Percentiles rank a stretch among this genome's conserved stretches.
phyloP scores from a whole-genome alignment of 768 basidiomycete species.

The Fomitopsis serialis region DNA sequence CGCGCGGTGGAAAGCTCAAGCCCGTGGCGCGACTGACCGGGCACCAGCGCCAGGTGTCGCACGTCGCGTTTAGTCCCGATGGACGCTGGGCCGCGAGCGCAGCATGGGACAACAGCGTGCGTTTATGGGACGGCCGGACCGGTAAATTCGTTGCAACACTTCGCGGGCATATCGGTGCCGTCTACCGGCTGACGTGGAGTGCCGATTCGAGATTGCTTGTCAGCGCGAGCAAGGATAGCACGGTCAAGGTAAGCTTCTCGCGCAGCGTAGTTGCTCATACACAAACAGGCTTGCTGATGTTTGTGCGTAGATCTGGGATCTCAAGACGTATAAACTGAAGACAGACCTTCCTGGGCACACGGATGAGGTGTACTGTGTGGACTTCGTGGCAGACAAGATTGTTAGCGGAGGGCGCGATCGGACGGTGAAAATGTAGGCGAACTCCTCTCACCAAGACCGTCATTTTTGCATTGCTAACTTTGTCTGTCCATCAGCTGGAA shows the following conservation, averaged over 20 bases:
- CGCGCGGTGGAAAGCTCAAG: constrained; percentile 49
- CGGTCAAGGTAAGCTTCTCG: constrained; percentile 68
- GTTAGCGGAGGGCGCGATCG: constrained; percentile 94
- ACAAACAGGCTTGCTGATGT: background rate
- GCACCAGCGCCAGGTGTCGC: constrained; percentile 91
- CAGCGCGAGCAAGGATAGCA: constrained; percentile 94
- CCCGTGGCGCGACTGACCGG: constrained; percentile 81
- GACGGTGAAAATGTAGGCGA: constrained; percentile 84
- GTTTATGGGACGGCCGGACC: constrained; percentile 84
- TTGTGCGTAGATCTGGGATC: constrained; percentile 80
- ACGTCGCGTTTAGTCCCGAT: constrained; percentile 93
- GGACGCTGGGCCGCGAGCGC: constrained; percentile 89
- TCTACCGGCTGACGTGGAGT: constrained; percentile 94
- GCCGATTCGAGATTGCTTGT: constrained; percentile 89
- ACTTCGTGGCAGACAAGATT: constrained; percentile 98
- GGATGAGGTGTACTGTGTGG: constrained; percentile 98
- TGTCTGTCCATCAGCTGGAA: too few relatives aligned
- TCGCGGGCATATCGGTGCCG: constrained; percentile 89
- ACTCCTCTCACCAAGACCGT: too few relatives aligned
- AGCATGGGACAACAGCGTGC: constrained; percentile 85
- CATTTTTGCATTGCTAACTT: too few relatives aligned
- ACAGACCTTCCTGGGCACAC: constrained; percentile 93
- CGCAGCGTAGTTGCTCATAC: background rate
- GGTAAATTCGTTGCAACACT: constrained; percentile 88
- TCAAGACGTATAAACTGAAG: constrained; percentile 94